Evolutionary conservation across 2,329 filamentous ascomycete species (phyloP).

Genomic region (Trichoderma harzianum): DNA sequence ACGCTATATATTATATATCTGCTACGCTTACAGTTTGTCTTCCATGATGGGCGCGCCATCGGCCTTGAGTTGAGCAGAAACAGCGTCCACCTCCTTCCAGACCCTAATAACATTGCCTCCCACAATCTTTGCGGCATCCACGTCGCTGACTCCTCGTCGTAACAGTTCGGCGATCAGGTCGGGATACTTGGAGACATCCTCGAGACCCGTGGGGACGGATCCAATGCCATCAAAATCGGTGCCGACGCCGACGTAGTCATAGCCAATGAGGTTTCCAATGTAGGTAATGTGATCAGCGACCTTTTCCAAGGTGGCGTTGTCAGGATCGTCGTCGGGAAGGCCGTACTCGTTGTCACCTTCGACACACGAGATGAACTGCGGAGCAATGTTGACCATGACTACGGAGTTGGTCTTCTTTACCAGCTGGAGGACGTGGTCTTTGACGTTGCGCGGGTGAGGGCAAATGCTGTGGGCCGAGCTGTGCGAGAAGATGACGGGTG

Average conservation of each 20-base stretch:
- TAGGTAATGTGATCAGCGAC: slow-evolving; percentile 78
- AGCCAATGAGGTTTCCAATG: slow-evolving; percentile 80
- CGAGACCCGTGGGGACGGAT: slow-evolving; percentile 66
- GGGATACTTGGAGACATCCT: slow-evolving; percentile 83
- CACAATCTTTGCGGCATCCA: slow-evolving; percentile 69
- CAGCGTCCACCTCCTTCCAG: slow-evolving; percentile 73
- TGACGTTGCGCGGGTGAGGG: slow-evolving; percentile 86
- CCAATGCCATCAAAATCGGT: slow-evolving; percentile 84
- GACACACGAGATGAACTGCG: slow-evolving; percentile 76
- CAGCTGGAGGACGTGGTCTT: slow-evolving; percentile 74
- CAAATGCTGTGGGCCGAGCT: slow-evolving; percentile 78
- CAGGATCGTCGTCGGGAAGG: slow-evolving; percentile 63
- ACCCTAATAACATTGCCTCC: slow-evolving; percentile 81
- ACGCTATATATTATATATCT: background rate
- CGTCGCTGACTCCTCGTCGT: slow-evolving; percentile 67
- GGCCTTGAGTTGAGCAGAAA: slow-evolving; percentile 64
- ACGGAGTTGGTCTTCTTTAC: slow-evolving; percentile 71
- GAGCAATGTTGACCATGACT: slow-evolving; percentile 89
- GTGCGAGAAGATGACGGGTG: slow-evolving; percentile 87
- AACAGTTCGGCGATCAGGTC: slow-evolving; percentile 73
- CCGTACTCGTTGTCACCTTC: slow-evolving; percentile 57
- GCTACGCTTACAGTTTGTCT: slow-evolving; percentile 40
- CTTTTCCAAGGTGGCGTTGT: slow-evolving; percentile 70
- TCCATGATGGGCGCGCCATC: slow-evolving; percentile 52
- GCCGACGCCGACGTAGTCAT: slow-evolving; percentile 81